Evolutionary conservation across 2,329 filamentous ascomycete genomes (phyloP).

Genomic region (Harringtonia aguacate): DNA sequence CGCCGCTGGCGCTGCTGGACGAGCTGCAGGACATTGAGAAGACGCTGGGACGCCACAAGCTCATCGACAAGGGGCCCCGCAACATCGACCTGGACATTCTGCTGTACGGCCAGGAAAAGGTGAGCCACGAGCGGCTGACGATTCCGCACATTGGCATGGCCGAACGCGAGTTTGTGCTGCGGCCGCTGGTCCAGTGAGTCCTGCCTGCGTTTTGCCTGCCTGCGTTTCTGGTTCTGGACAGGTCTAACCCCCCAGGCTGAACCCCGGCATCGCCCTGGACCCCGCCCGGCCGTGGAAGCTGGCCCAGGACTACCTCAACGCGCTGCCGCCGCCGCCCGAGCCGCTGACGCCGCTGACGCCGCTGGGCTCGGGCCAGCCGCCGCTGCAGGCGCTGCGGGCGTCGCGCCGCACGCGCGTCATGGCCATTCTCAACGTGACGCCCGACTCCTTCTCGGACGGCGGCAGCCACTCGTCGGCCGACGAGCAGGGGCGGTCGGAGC

Average conservation of each 20-base stretch:
- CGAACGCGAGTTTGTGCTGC: conserved; percentile 88
- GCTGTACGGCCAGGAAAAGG: conserved; percentile 58
- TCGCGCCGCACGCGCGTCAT: conserved; percentile 67
- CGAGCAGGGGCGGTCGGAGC: conserved; percentile 31
- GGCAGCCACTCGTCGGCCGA: conserved; percentile 46
- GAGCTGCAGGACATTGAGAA: conserved; percentile 76
- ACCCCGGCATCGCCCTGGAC: conserved; percentile 43
- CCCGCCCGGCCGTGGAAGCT: conserved; percentile 47
- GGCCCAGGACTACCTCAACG: conserved; percentile 49
- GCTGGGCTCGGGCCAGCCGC: conserved; percentile 33
- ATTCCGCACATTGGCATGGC: conserved; percentile 78
- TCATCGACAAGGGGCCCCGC: conserved; percentile 85
- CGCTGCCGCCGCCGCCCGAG: conserved; percentile 36
- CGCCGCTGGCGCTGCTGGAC: conserved; percentile 67
- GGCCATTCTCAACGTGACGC: conserved; percentile 90
- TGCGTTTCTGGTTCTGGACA: neutral
- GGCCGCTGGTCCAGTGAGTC: conserved; percentile 68
- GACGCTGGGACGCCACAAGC: conserved; percentile 65
- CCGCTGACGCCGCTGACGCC: conserved; percentile 51
- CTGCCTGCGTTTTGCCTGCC: conserved; percentile 17
- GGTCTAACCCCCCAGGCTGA: no score
- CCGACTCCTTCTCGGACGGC: conserved; percentile 94
- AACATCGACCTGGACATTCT: conserved; percentile 94
- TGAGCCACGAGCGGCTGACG: conserved; percentile 63
- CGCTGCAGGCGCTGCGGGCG: conserved; percentile 47